Conservation (phyloP, 2,329 filamentous ascomycete species). For the Ophiostoma perfectum region DNA sequence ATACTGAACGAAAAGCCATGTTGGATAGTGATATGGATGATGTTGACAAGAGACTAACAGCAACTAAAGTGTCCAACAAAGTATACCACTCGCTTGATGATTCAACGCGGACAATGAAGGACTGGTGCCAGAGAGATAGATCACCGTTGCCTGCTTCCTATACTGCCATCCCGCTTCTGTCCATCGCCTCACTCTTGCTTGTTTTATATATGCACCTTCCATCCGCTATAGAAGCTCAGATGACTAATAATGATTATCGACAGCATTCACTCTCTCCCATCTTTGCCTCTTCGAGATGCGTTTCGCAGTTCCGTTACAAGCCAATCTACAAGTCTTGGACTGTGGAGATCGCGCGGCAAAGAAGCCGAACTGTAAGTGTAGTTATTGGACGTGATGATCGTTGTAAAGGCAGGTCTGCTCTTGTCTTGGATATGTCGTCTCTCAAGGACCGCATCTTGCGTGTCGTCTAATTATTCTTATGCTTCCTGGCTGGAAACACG, state of each 20-base stretch:
- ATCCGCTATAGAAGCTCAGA: too few relatives aligned
- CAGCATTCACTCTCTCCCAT: not conserved
- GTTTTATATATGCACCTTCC: not conserved
- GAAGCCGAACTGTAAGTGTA: not conserved
- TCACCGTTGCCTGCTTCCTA: not conserved
- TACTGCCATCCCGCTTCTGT: not conserved
- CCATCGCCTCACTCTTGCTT: not conserved
- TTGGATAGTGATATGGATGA: not conserved
- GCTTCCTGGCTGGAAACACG: too few relatives aligned
- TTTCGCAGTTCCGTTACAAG: not conserved
- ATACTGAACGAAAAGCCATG: slow-evolving; percentile 23
- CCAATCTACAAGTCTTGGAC: not conserved
- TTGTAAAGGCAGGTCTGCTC: too few relatives aligned
- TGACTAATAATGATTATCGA: too few relatives aligned
- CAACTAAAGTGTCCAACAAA: not conserved
- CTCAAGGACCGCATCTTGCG: too few relatives aligned
- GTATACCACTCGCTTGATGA: not conserved
- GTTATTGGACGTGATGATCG: not conserved
- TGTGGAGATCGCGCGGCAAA: not conserved
- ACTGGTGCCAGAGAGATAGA: not conserved
- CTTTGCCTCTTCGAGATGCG: slow-evolving; percentile 1
- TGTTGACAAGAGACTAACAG: not conserved
- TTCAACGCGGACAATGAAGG: not conserved
- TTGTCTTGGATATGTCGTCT: too few relatives aligned
- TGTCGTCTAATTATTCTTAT: too few relatives aligned